Percentiles rank a stretch among this genome's conserved stretches.
Evolutionary conservation across 2,329 filamentous ascomycete genomes (phyloP).

Genomic region (Ceratocystis colombiana): DNA sequence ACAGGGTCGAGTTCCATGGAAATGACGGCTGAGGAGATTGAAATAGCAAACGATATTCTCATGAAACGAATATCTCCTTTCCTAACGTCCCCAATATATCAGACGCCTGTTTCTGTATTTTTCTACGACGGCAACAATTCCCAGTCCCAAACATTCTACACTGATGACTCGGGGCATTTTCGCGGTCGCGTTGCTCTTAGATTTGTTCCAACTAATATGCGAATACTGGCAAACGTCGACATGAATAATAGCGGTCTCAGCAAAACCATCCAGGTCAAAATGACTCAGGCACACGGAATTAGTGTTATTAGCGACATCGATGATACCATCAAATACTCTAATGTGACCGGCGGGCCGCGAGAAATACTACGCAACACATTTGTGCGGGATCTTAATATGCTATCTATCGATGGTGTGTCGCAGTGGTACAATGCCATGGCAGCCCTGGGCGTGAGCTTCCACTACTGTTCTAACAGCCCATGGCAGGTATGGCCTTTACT

Average conservation of each 20-base stretch:
- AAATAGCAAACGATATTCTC: slow-evolving; percentile 71
- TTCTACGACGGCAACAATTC: slow-evolving; percentile 84
- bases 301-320: slow-evolving; percentile 97
- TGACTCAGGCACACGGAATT: slow-evolving; percentile 69
- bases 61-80: slow-evolving; percentile 85
- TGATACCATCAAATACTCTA: slow-evolving; percentile 93
- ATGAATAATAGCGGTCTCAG: slow-evolving; percentile 56
- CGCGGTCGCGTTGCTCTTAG: slow-evolving; percentile 66
- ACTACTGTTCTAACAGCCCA: slow-evolving; percentile 98
- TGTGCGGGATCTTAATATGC: slow-evolving; percentile 68
- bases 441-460: slow-evolving; percentile 72
- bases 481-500: slow-evolving; percentile 95
- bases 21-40: slow-evolving; percentile 60
- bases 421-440: slow-evolving; percentile 80
- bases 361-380: slow-evolving; percentile 97
- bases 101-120: slow-evolving; percentile 76
- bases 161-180: slow-evolving; percentile 86
- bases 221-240: slow-evolving; percentile 75
- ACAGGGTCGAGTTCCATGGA: slow-evolving; percentile 7
- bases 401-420: slow-evolving; percentile 75
- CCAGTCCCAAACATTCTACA: slow-evolving; percentile 72
- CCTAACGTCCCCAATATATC: slow-evolving; percentile 69
- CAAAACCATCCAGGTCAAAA: slow-evolving; percentile 52
- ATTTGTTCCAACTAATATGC: slow-evolving; percentile 81
- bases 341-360: slow-evolving; percentile 73